phyloP scores from a whole-genome alignment of 1,284 basidiomycete genomes.

The Naganishia liquefaciens region DNA sequence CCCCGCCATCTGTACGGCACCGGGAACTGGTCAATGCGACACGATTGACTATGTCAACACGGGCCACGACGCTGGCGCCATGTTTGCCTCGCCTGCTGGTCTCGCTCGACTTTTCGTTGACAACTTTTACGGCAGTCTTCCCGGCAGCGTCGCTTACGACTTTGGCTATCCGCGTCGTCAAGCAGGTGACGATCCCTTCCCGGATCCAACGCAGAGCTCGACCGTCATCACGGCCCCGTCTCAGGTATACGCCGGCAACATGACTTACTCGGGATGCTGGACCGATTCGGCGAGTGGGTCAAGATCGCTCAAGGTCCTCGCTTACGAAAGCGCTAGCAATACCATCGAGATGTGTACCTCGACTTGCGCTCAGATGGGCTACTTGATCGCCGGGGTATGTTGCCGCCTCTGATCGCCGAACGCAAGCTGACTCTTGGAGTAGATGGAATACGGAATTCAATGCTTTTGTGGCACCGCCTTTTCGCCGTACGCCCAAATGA shows the following conservation, averaged over 20 bases:
- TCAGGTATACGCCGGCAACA: background rate
- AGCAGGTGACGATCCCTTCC: conserved; percentile 1
- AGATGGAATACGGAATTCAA: conserved; percentile 5
- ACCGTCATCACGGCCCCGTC: background rate
- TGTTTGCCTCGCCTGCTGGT: background rate
- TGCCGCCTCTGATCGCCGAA: background rate
- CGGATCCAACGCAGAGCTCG: conserved; percentile 2
- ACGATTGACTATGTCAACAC: background rate
- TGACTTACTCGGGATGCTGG: conserved; percentile 6
- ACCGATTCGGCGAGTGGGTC: background rate
- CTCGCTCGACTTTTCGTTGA: background rate
- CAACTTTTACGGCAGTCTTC: conserved; percentile 10
- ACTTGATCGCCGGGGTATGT: conserved; percentile 9
- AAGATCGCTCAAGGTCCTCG: background rate
- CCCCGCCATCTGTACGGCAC: conserved; percentile 3
- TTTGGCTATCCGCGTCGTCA: background rate
- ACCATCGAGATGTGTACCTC: conserved; percentile 3
- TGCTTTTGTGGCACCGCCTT: background rate
- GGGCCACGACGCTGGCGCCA: background rate
- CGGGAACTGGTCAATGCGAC: conserved; percentile 6
- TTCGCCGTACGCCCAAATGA: background rate
- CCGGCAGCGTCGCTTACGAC: background rate
- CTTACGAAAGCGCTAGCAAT: conserved; percentile 1
- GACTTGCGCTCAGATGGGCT: conserved; percentile 1
- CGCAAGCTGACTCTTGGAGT: background rate